phyloP scores from a whole-genome alignment of 2,329 filamentous ascomycete species.

The Shiraia bambusicola region DNA sequence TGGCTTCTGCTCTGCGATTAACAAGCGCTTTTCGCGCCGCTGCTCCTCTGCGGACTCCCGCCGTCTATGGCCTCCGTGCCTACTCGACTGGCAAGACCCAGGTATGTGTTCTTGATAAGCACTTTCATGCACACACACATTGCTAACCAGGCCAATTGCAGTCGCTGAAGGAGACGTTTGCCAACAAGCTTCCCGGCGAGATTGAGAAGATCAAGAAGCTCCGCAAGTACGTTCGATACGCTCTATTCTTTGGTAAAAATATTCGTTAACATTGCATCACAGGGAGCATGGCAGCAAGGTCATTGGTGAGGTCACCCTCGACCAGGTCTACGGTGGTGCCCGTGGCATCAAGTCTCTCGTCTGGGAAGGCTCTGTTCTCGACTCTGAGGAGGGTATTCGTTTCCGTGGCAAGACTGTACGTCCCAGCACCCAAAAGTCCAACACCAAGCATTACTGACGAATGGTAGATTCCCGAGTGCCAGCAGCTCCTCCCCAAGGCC shows the following conservation, averaged over 20 bases:
- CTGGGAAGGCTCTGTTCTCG: slow-evolving; percentile 94
- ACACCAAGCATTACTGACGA: slow-evolving; percentile 23
- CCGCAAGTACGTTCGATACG: slow-evolving; percentile 67
- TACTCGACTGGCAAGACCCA: slow-evolving; percentile 87
- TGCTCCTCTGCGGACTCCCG: slow-evolving; percentile 64
- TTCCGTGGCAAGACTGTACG: slow-evolving; percentile 92
- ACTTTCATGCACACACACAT: slow-evolving; percentile 10
- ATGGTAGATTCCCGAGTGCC: slow-evolving; percentile 86
- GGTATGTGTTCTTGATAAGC: slow-evolving; percentile 54
- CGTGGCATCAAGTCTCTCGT: slow-evolving; percentile 98
- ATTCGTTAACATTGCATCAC: slow-evolving; percentile 34
- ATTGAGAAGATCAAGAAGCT: slow-evolving; percentile 99
- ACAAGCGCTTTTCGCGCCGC: slow-evolving; percentile 78
- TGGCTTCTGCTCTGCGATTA: slow-evolving; percentile 82
- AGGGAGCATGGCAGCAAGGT: slow-evolving; percentile 96
- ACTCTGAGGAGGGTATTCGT: slow-evolving; percentile 97
- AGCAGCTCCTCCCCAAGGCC: slow-evolving; percentile 94
- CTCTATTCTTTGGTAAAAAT: slow-evolving; percentile 7
- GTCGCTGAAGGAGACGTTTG: slow-evolving; percentile 98
- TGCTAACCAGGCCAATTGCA: slow-evolving; percentile 49
- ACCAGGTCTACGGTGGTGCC: slow-evolving; percentile 99
- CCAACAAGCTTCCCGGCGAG: slow-evolving; percentile 91
- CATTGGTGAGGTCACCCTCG: slow-evolving; percentile 94
- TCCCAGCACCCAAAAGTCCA: slow-evolving; percentile 4
- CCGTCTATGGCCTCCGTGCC: slow-evolving; percentile 81